Conservation (phyloP, 169 alveolate species). For the Cryptosporidium sp. region DNA sequence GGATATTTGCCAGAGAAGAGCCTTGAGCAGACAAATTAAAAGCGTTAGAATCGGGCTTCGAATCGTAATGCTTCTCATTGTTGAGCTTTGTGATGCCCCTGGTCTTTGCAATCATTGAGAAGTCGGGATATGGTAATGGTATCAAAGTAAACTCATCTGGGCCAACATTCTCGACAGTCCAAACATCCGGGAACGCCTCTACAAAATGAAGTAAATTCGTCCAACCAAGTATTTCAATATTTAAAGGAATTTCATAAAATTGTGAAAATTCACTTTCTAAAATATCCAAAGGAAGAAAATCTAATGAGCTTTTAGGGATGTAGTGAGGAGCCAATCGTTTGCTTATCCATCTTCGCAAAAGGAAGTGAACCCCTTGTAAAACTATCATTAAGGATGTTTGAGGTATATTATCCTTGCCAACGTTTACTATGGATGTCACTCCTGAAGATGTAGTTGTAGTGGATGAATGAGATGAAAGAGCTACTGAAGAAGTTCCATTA, state of each 20-base stretch:
- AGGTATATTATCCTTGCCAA: constrained; percentile 56
- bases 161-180: constrained; percentile 76
- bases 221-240: constrained; percentile 70
- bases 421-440: background rate
- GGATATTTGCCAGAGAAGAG: background rate
- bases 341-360: constrained; percentile 68
- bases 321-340: constrained; percentile 53
- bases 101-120: constrained; percentile 39
- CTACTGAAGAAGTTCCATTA: constrained; percentile 12
- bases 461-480: constrained; percentile 16
- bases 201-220: constrained; percentile 66
- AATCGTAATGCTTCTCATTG: background rate
- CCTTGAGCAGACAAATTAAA: background rate
- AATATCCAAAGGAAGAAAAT: constrained; percentile 60
- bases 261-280: constrained; percentile 59
- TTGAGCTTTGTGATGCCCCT: constrained; percentile 9
- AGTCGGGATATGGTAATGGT: constrained; percentile 67
- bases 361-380: constrained; percentile 65
- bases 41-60: background rate
- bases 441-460: constrained; percentile 11
- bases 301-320: constrained; percentile 54
- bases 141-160: constrained; percentile 73
- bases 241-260: constrained; percentile 46
- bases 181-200: constrained; percentile 72
- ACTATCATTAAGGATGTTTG: constrained; percentile 57